A percentile compares a stretch with the other conserved stretches of the same genome.
phyloP scores from a whole-genome alignment of 2,329 filamentous ascomycete species.

The Colletotrichum scovillei region DNA sequence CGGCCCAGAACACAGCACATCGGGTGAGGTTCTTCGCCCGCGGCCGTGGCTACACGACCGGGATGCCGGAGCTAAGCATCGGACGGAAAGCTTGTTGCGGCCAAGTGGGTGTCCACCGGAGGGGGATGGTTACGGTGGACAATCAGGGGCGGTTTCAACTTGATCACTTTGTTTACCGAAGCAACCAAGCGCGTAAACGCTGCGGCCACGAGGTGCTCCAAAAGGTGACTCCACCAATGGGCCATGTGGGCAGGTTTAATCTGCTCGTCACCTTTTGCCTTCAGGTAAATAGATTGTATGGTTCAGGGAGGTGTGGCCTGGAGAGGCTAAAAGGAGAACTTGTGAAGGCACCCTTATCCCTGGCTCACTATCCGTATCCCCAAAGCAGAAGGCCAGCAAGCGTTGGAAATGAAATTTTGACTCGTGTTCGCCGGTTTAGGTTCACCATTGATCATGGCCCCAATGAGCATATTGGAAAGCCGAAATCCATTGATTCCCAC shows the following conservation, averaged over 20 bases:
- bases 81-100: slow-evolving; percentile 28
- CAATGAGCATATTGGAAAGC: slow-evolving; percentile 16
- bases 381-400: slow-evolving; percentile 7
- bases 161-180: not conserved
- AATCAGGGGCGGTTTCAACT: slow-evolving; percentile 28
- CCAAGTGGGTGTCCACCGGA: slow-evolving; percentile 13
- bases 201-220: not conserved
- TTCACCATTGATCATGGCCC: not conserved
- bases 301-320: not conserved
- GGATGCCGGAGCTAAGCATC: slow-evolving; percentile 26
- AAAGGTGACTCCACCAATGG: slow-evolving; percentile 8
- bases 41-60: not conserved
- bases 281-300: not conserved
- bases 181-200: not conserved
- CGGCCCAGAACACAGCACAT: not conserved
- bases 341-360: not conserved
- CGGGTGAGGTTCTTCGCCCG: not conserved
- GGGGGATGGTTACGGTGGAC: not conserved
- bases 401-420: slow-evolving; percentile 18
- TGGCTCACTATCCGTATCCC: not conserved
- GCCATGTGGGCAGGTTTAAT: slow-evolving; percentile 17
- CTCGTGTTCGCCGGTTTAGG: slow-evolving; percentile 18
- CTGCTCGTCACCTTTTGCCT: slow-evolving; percentile 3
- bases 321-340: not conserved
- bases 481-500: not conserved